phyloP scores from a whole-genome alignment of 345 rosid species.

The Moricandia arvensis region DNA sequence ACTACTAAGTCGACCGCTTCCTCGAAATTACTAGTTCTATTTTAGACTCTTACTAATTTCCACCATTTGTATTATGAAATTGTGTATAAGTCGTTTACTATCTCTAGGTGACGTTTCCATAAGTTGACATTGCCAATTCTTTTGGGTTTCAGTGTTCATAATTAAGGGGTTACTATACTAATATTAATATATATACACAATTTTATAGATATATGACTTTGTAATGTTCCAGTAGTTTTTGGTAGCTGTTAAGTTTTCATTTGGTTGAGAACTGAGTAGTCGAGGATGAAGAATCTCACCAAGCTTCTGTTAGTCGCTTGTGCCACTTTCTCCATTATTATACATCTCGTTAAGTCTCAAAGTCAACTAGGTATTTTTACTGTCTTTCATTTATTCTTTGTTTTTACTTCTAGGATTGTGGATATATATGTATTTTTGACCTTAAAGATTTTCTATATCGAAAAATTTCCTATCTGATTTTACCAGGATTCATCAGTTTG shows the following conservation, averaged over 20 bases:
- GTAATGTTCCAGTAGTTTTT: conserved; percentile 5
- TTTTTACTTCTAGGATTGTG: not conserved
- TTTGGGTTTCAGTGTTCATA: not conserved
- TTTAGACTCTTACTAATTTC: not conserved
- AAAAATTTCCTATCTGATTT: not conserved
- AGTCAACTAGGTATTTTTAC: conserved; percentile 28
- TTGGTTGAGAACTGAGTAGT: not conserved
- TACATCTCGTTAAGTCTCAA: conserved; percentile 18
- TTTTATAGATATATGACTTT: not conserved
- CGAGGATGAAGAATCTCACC: conserved; percentile 11
- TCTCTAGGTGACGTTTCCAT: conserved; percentile 7
- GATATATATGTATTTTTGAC: not conserved
- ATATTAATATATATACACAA: no score
- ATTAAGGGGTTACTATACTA: no score
- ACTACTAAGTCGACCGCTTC: not conserved
- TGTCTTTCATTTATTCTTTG: no score
- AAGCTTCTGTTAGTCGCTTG: not conserved
- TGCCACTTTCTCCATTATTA: not conserved
- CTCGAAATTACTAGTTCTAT: not conserved
- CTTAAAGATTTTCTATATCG: not conserved
- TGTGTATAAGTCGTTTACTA: not conserved
- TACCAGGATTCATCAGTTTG: conserved; percentile 46
- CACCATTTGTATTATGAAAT: not conserved
- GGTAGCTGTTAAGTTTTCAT: not conserved
- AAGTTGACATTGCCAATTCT: conserved; percentile 17